Conservation (phyloP, 169 alveolate species). For the Cryptosporidium sp. region DNA sequence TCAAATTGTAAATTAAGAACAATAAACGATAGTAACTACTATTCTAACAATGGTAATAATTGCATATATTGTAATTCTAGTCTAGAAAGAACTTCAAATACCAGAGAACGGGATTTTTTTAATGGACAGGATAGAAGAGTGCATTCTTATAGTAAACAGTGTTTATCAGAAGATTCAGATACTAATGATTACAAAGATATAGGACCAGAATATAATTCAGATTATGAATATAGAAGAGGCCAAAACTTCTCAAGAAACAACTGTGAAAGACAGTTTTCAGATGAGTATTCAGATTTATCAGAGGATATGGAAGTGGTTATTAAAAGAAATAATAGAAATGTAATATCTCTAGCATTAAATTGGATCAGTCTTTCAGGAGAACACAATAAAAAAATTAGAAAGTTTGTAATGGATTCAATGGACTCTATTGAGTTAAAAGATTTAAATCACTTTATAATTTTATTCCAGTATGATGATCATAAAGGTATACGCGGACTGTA, state of each 20-base stretch:
- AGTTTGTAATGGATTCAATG: constrained; percentile 60
- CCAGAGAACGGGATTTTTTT: not conserved
- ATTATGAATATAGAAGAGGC: not conserved
- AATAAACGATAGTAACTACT: not conserved
- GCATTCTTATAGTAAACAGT: not conserved
- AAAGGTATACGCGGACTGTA: constrained; percentile 61
- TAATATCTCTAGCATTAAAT: constrained; percentile 47
- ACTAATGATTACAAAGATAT: not conserved
- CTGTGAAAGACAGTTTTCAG: not conserved
- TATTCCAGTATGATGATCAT: constrained; percentile 72
- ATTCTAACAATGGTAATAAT: not conserved
- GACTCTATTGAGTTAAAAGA: constrained; percentile 38
- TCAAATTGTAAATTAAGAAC: not conserved
- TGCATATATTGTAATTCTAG: not conserved
- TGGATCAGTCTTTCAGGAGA: constrained; percentile 76
- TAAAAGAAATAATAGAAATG: constrained; percentile 52
- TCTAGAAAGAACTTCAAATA: not conserved
- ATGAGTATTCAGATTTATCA: constrained; percentile 23
- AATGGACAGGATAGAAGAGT: not conserved
- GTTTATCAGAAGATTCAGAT: constrained; percentile 23
- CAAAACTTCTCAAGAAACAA: not conserved
- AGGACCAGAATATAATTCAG: not conserved
- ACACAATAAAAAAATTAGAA: constrained; percentile 43
- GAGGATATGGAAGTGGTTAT: constrained; percentile 39
- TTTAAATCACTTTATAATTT: constrained; percentile 48